phyloP scores from a whole-genome alignment of 495 filamentous ascomycete genomes.

The Neurospora intermedia region DNA sequence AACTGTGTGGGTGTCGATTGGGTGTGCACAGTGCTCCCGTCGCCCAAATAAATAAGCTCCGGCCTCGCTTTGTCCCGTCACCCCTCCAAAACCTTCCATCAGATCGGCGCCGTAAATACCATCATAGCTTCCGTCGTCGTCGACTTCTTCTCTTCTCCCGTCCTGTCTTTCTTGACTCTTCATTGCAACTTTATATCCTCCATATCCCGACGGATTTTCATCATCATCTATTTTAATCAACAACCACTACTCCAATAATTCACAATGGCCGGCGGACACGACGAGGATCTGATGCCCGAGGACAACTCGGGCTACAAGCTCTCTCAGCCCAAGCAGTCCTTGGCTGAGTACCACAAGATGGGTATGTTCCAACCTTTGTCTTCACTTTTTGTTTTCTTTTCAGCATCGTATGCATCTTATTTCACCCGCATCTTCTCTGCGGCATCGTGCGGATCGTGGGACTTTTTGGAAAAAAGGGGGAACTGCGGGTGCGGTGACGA shows the following conservation, averaged over 20 bases:
- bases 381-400: constrained; percentile 3
- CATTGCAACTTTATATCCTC: constrained; percentile 11
- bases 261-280: constrained; percentile 54
- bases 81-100: constrained; percentile 2
- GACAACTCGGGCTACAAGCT: constrained; percentile 93
- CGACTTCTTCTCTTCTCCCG: not conserved
- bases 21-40: not conserved
- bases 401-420: not conserved
- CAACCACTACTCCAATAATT: constrained; percentile 10
- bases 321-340: constrained; percentile 86
- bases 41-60: constrained; percentile 19
- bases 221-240: not conserved
- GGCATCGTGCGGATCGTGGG: not conserved
- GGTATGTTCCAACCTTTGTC: constrained; percentile 47
- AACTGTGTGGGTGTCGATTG: not conserved
- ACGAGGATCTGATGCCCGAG: constrained; percentile 80
- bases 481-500: not conserved
- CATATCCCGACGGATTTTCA: not conserved
- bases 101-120: not conserved
- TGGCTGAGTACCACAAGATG: constrained; percentile 83
- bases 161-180: not conserved
- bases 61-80: constrained; percentile 7
- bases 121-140: not conserved
- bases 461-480: not conserved
- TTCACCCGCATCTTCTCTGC: not conserved